Evolutionary conservation across 1,284 basidiomycete genomes (phyloP), one percentile per base, ranked within the genome.

Genomic region (Phylloboletellus chloephorus): DNA sequence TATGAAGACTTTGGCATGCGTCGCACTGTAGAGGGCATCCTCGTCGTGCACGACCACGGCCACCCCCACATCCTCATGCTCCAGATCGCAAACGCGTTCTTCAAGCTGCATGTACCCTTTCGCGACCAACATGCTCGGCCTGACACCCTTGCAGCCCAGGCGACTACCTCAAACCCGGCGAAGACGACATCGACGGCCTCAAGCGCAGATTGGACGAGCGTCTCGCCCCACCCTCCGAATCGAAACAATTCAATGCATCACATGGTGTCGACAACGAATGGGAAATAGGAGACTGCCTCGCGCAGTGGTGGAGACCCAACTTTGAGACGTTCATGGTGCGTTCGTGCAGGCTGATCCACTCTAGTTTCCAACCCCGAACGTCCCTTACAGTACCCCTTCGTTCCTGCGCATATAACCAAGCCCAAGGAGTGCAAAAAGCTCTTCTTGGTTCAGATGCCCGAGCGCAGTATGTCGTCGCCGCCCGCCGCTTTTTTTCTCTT

Each of bases 381-480:
- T 37, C 30, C 28, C 3, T 12, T 39, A 19, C 47, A 97, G 94
- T 98, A 98, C 60, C 95, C 95, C 0, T 98, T 96, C 65, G 78
- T 94, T 43, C 95, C 95, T 1, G 90, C 93, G 30, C 95, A 98
- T 66, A 88, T 97, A 46, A 93, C 91, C 31, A 91, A 94, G 61
- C 95, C 95, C 7, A 98, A 98, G 67, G 95, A 98, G 63, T 90
- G 90, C 73, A 98, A 97, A 69, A 96, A 94, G 63, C 74, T 97
- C 34, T 98, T 90, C 68, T 72, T 98, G 31, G 90, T 98, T 5
- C 88, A 95, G 56, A 88, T 98, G 79, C 93, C 95, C 1, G 87
- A 92, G 57, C 78, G 82, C 49, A 95, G 94, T 96, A 49, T 54
- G 88, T 76, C 12, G 17, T 13, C 5, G 2, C 4, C 6, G 0